phyloP scores from a whole-genome alignment of 2,329 filamentous ascomycete species.

The Xylariaceae sp. region DNA sequence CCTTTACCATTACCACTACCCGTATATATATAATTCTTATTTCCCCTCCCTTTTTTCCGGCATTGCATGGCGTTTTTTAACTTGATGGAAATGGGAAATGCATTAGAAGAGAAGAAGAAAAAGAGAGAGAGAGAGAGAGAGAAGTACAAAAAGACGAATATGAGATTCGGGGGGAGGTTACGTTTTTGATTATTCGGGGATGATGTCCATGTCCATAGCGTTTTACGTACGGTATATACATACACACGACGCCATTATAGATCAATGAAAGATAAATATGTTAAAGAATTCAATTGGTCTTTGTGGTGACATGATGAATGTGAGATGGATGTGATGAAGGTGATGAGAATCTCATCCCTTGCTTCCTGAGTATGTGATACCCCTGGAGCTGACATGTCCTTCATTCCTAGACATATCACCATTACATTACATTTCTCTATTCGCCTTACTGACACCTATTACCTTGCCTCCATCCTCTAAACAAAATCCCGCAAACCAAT shows the following conservation, averaged over 20 bases:
- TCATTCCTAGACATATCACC: too few relatives aligned
- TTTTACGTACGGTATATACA: neutral
- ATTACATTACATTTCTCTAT: too few relatives aligned
- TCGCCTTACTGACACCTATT: too few relatives aligned
- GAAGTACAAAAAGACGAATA: neutral
- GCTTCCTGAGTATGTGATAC: too few relatives aligned
- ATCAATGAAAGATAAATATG: neutral
- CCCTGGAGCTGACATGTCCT: too few relatives aligned
- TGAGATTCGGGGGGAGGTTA: neutral
- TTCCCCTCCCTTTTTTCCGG: constrained; percentile 9
- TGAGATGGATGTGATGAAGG: too few relatives aligned
- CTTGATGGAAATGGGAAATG: neutral
- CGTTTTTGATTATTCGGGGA: neutral
- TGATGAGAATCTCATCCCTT: too few relatives aligned
- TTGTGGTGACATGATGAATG: too few relatives aligned
- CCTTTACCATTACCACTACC: neutral
- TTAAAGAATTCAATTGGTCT: too few relatives aligned
- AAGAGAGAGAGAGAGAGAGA: neutral
- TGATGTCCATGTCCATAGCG: neutral
- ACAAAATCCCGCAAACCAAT: too few relatives aligned
- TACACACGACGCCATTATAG: neutral
- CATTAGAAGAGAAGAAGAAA: neutral
- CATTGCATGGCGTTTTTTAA: constrained; percentile 13
- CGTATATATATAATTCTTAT: neutral
- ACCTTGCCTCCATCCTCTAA: too few relatives aligned